Percentiles rank a stretch among this genome's conserved stretches.
These are phyloP conservation scores for Penicillium robsamsonii DNA, from an alignment of 495 filamentous ascomycete species.

Conservation along the genomic window DNA sequence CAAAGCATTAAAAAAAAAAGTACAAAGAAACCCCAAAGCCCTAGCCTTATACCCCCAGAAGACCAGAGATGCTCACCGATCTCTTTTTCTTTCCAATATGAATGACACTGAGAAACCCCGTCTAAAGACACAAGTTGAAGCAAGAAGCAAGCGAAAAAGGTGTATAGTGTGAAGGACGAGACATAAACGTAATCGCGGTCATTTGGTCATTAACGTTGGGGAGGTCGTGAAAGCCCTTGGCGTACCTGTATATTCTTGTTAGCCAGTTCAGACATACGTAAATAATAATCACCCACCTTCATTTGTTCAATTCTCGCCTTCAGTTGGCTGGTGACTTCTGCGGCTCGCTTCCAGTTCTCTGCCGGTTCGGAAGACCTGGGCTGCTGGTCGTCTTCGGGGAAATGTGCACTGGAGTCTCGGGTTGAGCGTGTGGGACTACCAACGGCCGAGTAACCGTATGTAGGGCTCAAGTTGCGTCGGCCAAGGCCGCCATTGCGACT, in stretches of 20 bases:
- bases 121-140: conserved; percentile 22
- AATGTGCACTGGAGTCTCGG: conserved; percentile 32
- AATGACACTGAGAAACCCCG: conserved; percentile 15
- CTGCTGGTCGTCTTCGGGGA: conserved; percentile 39
- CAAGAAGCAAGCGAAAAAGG: conserved; percentile 13
- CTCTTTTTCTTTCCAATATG: conserved; percentile 8
- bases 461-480: conserved; percentile 47
- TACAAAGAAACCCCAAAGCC: conserved; percentile 17
- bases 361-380: conserved; percentile 54
- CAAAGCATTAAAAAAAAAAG: conserved; percentile 15
- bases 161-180: conserved; percentile 15
- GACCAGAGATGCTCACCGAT: conserved; percentile 19
- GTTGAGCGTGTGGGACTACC: conserved; percentile 56
- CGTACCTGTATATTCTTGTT: conserved; percentile 29
- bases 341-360: conserved; percentile 96
- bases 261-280: neutral
- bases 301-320: conserved; percentile 94
- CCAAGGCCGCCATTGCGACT: conserved; percentile 37
- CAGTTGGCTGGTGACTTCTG: conserved; percentile 96
- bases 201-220: conserved; percentile 41
- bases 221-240: conserved; percentile 46
- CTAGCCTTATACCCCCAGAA: conserved; percentile 21
- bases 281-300: conserved; percentile 55
- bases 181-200: conserved; percentile 26
- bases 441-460: conserved; percentile 51